phyloP scores from a whole-genome alignment of 1,139 yeast genomes.

The Sugiyamaella neomexicana region DNA sequence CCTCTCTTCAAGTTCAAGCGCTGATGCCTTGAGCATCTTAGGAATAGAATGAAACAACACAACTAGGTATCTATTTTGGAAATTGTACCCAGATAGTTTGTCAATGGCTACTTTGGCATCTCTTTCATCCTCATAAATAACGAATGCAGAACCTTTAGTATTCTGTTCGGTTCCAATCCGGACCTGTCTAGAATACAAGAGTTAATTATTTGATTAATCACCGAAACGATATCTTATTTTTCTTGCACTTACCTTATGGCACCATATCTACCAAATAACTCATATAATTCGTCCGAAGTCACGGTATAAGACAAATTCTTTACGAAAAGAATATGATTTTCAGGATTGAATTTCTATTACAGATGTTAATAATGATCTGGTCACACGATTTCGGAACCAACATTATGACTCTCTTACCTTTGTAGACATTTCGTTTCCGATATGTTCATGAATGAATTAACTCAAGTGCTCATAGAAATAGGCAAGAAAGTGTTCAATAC shows the following conservation, averaged over 20 bases:
- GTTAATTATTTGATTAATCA: constrained; percentile 1
- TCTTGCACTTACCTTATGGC: constrained; percentile 43
- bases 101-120: constrained; percentile 54
- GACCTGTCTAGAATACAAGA: constrained; percentile 43
- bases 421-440: not conserved
- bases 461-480: not conserved
- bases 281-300: constrained; percentile 51
- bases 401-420: not conserved
- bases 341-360: constrained; percentile 19
- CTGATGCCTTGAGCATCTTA: constrained; percentile 31
- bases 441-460: not conserved
- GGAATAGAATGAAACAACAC: constrained; percentile 52
- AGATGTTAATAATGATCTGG: not conserved
- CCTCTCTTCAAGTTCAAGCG: constrained; percentile 33
- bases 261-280: constrained; percentile 58
- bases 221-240: not conserved
- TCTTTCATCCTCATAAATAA: constrained; percentile 53
- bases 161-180: constrained; percentile 49
- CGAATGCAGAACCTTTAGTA: constrained; percentile 57
- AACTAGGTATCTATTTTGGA: constrained; percentile 59
- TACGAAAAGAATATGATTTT: constrained; percentile 46
- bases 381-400: too few relatives aligned
- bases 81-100: constrained; percentile 61
- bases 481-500: not conserved
- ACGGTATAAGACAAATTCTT: constrained; percentile 61